These are phyloP conservation scores for Pyricularia grisea DNA, from an alignment of 2,329 filamentous ascomycete genomes.

Conservation along the genomic window DNA sequence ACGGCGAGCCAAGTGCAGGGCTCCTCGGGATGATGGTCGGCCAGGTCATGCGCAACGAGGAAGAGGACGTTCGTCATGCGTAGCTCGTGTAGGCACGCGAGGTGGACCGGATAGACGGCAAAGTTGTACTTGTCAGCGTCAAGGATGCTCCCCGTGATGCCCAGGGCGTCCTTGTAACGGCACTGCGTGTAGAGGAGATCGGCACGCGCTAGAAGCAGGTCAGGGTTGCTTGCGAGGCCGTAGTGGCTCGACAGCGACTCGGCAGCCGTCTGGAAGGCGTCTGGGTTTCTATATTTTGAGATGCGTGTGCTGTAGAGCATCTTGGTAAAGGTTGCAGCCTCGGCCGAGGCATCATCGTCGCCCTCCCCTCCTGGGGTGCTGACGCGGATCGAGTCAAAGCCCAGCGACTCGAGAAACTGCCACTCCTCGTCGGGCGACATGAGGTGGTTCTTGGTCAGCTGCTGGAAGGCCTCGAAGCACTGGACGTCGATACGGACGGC, in stretches of 20 bases:
- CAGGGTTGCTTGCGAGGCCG: slow-evolving; percentile 74
- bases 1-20: slow-evolving; percentile 91
- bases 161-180: slow-evolving; percentile 78
- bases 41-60: slow-evolving; percentile 82
- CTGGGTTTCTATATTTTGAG: slow-evolving; percentile 87
- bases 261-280: slow-evolving; percentile 73
- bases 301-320: slow-evolving; percentile 94
- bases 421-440: slow-evolving; percentile 86
- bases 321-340: slow-evolving; percentile 87
- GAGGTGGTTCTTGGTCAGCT: slow-evolving; percentile 92
- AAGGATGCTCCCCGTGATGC: slow-evolving; percentile 75
- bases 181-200: slow-evolving; percentile 93
- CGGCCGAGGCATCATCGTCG: slow-evolving; percentile 48
- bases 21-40: slow-evolving; percentile 84
- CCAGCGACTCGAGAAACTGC: slow-evolving; percentile 75
- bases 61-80: slow-evolving; percentile 82
- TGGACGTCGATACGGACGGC: slow-evolving; percentile 94
- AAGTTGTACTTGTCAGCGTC: slow-evolving; percentile 84
- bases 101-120: slow-evolving; percentile 76
- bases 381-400: slow-evolving; percentile 76
- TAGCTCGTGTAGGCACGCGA: slow-evolving; percentile 86
- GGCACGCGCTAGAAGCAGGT: slow-evolving; percentile 81
- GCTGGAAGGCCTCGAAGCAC: slow-evolving; percentile 96
- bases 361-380: slow-evolving; percentile 47
- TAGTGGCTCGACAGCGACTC: slow-evolving; percentile 93